phyloP scores from a whole-genome alignment of 805 yeast genomes.

The Candida maesae region DNA sequence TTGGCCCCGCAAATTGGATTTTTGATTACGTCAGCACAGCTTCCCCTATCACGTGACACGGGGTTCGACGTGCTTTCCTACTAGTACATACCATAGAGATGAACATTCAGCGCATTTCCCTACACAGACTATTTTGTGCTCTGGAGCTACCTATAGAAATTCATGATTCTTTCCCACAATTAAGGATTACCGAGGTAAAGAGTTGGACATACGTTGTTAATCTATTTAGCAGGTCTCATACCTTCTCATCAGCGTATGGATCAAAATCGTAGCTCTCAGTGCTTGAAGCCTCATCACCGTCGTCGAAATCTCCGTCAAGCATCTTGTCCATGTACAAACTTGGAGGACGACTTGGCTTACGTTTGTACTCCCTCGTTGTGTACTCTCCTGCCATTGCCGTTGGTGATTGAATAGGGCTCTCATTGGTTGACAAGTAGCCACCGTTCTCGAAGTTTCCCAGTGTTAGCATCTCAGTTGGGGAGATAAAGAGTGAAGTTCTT shows the following conservation, averaged over 20 bases:
- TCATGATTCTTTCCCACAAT: no score
- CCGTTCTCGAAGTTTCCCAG: conserved; percentile 7
- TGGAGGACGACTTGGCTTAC: conserved; percentile 40
- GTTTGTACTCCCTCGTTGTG: conserved; percentile 3
- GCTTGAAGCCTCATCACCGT: conserved; percentile 5
- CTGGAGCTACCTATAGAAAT: no score
- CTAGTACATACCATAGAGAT: no score
- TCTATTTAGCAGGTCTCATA: conserved; percentile 5
- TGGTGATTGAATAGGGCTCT: conserved; percentile 27
- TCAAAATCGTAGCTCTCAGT: conserved; percentile 4
- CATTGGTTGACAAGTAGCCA: conserved; percentile 9
- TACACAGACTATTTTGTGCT: no score
- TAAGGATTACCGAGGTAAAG: no score
- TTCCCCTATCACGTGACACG: no score
- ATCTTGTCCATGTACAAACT: conserved; percentile 45
- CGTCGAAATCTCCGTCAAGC: conserved; percentile 29
- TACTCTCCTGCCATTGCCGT: neutral
- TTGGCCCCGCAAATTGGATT: no score
- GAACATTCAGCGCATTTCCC: no score
- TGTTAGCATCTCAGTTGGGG: conserved; percentile 44
- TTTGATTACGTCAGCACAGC: no score
- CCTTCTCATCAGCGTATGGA: conserved; percentile 17
- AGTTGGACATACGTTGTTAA: no score
- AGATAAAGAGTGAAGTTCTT: conserved; percentile 46
- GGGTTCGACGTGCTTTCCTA: no score